Conservation (phyloP, 139 green algal genomes). For the Pseudopediastrum boryanum region DNA sequence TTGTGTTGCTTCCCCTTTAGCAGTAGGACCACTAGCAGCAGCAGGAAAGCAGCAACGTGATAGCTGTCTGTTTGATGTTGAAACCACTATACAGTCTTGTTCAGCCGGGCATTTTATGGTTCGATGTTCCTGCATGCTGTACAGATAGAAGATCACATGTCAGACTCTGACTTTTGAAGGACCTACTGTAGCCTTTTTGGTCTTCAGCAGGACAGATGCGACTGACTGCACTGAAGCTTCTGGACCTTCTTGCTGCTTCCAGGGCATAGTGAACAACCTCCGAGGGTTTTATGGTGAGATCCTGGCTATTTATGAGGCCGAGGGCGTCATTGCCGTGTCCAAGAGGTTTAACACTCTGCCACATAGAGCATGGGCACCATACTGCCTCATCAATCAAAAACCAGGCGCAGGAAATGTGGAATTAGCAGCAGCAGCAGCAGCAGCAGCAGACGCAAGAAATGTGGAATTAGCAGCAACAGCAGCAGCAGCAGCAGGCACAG, state of each 20-base stretch:
- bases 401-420: neutral
- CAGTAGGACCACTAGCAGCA: too few relatives aligned
- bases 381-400: neutral
- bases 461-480: neutral
- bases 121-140: neutral
- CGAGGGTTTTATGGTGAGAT: slow-evolving; percentile 33
- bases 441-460: neutral
- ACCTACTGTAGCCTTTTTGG: neutral
- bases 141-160: neutral
- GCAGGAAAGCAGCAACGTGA: too few relatives aligned
- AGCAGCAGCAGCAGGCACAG: neutral
- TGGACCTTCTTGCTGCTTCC: neutral
- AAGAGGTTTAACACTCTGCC: neutral
- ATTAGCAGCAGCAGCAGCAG: neutral
- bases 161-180: neutral
- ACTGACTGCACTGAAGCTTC: neutral
- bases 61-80: neutral
- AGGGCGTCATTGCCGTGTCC: slow-evolving; percentile 30
- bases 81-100: neutral
- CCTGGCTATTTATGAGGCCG: slow-evolving; percentile 8
- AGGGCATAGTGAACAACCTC: slow-evolving; percentile 44
- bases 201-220: neutral
- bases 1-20: too few relatives aligned
- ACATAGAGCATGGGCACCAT: neutral
- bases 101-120: neutral